These are phyloP conservation scores for Colletotrichum sp. DNA, from an alignment of 2,329 filamentous ascomycete genomes.

Conservation along the genomic window DNA sequence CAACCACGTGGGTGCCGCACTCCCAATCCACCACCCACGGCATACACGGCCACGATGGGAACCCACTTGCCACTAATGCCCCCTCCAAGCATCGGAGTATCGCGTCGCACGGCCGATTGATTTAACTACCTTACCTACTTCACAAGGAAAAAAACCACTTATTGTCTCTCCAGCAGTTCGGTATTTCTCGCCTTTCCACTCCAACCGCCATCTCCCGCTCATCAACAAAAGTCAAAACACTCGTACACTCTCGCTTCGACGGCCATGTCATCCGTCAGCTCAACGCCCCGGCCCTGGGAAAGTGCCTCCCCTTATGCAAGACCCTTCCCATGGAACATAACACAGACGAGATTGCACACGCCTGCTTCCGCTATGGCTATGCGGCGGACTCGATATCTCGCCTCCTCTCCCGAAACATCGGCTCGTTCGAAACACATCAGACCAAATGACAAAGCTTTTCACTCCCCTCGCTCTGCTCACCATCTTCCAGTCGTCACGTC, in stretches of 20 bases:
- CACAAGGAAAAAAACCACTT: background rate
- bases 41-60: background rate
- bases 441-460: background rate
- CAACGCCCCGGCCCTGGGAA: background rate
- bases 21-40: background rate
- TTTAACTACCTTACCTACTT: background rate
- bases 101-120: background rate
- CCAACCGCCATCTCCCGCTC: background rate
- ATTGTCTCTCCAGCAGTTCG: background rate
- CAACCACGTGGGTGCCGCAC: background rate
- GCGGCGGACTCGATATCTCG: background rate
- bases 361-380: background rate
- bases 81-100: background rate
- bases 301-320: background rate
- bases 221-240: background rate
- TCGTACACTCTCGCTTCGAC: background rate
- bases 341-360: background rate
- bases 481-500: background rate
- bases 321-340: background rate
- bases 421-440: background rate
- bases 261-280: background rate
- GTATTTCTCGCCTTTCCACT: background rate
- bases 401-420: conserved; percentile 5
- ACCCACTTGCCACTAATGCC: background rate
- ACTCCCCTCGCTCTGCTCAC: background rate